These are phyloP conservation scores for Polygonum maritimum DNA, from an alignment of 148 eudicot genomes.

Conservation along the genomic window DNA sequence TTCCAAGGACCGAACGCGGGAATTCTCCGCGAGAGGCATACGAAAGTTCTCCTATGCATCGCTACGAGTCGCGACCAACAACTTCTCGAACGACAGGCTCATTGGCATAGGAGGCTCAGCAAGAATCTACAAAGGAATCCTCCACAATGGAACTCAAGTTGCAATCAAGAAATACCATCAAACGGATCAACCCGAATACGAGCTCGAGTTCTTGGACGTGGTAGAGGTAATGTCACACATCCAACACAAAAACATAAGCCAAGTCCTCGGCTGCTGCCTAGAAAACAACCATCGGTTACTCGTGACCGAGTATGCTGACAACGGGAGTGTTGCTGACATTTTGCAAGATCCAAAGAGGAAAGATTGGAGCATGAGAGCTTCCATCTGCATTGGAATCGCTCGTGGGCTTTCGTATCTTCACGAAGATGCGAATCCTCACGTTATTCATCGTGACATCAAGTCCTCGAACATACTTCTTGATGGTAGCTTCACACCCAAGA, in stretches of 20 bases:
- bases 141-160: background rate
- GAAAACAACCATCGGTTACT: background rate
- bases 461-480: background rate
- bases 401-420: background rate
- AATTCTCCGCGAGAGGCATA: background rate
- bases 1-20: background rate
- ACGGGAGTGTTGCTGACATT: background rate
- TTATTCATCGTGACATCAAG: background rate
- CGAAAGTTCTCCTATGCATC: background rate
- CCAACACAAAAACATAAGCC: background rate
- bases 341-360: background rate
- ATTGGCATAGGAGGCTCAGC: background rate
- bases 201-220: background rate
- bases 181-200: background rate
- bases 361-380: background rate
- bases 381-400: background rate
- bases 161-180: background rate
- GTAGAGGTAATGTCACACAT: conserved; percentile 3
- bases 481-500: background rate
- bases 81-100: background rate
- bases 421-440: background rate
- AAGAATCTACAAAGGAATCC: background rate
- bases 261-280: background rate
- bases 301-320: background rate
- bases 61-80: background rate